phyloP scores from a whole-genome alignment of 306 rosid genomes.

The Psophocarpus tetragonolobus region DNA sequence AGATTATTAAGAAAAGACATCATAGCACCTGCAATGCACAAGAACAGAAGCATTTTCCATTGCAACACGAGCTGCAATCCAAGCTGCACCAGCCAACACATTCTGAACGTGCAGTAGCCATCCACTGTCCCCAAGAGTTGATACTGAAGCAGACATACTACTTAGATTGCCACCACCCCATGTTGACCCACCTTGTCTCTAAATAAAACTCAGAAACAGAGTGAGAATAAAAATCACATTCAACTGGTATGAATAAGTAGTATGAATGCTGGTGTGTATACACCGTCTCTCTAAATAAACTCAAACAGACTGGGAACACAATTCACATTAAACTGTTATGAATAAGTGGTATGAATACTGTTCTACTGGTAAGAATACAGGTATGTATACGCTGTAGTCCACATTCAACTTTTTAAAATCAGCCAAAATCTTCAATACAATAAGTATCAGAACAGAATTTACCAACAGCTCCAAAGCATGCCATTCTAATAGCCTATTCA shows the following conservation, averaged over 20 bases:
- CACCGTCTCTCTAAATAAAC: slow-evolving; percentile 55
- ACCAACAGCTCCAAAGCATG: slow-evolving; percentile 21
- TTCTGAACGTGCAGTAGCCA: slow-evolving; percentile 89
- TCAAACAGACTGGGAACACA: slow-evolving; percentile 29
- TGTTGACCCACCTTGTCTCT: slow-evolving; percentile 97
- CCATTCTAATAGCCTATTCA: slow-evolving; percentile 20
- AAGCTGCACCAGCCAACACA: slow-evolving; percentile 94
- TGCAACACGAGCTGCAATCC: slow-evolving; percentile 97
- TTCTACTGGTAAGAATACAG: too few species aligned
- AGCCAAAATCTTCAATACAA: slow-evolving; percentile 11
- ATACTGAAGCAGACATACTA: slow-evolving; percentile 97
- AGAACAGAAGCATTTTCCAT: slow-evolving; percentile 93
- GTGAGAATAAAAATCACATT: slow-evolving; percentile 22
- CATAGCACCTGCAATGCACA: slow-evolving; percentile 92
- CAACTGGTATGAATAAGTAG: too few species aligned
- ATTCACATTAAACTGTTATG: slow-evolving; percentile 12
- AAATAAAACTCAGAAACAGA: slow-evolving; percentile 32
- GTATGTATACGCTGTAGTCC: not conserved
- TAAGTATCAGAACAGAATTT: not conserved
- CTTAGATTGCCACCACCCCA: slow-evolving; percentile 99
- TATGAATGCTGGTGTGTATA: too few species aligned
- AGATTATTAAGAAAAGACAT: slow-evolving; percentile 16
- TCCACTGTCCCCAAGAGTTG: slow-evolving; percentile 95
- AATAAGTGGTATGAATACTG: too few species aligned
- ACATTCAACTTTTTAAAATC: slow-evolving; percentile 12